Base-by-base conservation (phyloP, 768 basidiomycete genomes). In the Boletus rubropictus region DNA sequence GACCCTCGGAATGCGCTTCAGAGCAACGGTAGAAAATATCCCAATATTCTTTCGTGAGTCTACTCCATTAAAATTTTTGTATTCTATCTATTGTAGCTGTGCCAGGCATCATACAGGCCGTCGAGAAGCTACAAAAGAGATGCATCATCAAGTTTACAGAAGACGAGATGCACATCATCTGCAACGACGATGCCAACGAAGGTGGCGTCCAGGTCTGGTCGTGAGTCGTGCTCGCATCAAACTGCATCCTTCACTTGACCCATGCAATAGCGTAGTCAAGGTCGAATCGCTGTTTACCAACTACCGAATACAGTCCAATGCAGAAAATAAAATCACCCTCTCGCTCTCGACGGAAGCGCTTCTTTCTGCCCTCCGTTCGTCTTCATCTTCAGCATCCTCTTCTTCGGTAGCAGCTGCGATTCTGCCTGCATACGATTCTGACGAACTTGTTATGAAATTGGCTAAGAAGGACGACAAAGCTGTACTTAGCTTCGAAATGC, bases 181-280 rank as follows among this genome's bases (percentile, higher is more conserved):
- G 91, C 71, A 84, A 85, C 48, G 78, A 73, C 41, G 86, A 89
- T 44, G 77, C 79, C 32, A 84, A 82, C 55, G 87, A 89, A 56
- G 88, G 86, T 1, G 88, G 88, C 3, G 81, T 90, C 4, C 90
- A 93, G 63, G 88, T 93, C 42, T 93, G 91, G 91, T 78, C 78
- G 80, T 81, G 46, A 45, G 80, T 68, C 17, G 2, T 31, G 28
- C 27, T 72, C 72, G 69, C 21, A 73, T 40, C 35, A 66, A 51
- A 5, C 12, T 6, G n/a, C 5, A 38, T n/a, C n/a, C 31, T 22
- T 15, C 42, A 3, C 49, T 41, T 57, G 32, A 62, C 49, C 11
- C 32, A 39, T 1, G 17, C 43, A 33, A 35, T 46, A 84, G 82
- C 14, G 76, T 81, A 55, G 77, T 86, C 57, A 84, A 82, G 63